These are phyloP conservation scores for Carallia pectinifolia DNA, from an alignment of 345 rosid genomes.

Conservation along the genomic window DNA sequence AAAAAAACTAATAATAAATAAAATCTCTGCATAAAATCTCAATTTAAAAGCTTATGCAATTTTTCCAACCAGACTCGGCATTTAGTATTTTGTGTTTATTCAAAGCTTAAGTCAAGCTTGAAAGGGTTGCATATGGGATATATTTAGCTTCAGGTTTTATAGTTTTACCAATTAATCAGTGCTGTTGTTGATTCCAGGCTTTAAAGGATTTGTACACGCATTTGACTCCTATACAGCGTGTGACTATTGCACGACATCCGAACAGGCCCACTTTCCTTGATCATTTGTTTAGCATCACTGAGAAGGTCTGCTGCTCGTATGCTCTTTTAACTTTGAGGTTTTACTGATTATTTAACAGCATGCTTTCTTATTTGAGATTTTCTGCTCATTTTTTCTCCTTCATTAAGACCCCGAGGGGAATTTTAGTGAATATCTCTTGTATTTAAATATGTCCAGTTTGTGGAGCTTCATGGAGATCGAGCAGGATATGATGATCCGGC, in stretches of 20 bases:
- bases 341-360: conserved; percentile 1
- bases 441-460: conserved; percentile 51
- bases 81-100: too few species aligned
- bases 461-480: conserved; percentile 98
- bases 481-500: conserved; percentile 99
- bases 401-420: too few species aligned
- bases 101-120: background rate
- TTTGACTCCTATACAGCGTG: conserved; percentile 87
- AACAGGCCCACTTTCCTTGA: conserved; percentile 97
- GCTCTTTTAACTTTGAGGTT: conserved; percentile 7
- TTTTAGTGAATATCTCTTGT: conserved; percentile 14
- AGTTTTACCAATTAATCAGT: background rate
- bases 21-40: too few species aligned
- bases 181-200: conserved; percentile 52
- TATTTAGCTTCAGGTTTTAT: background rate
- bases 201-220: conserved; percentile 70
- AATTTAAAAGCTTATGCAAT: too few species aligned
- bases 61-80: too few species aligned
- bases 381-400: background rate
- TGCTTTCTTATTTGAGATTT: background rate
- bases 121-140: background rate
- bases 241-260: conserved; percentile 92
- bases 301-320: conserved; percentile 59
- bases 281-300: conserved; percentile 83
- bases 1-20: too few species aligned